Base-by-base conservation (phyloP, 345 rosid species). In the Eutrema yunnanense region DNA sequence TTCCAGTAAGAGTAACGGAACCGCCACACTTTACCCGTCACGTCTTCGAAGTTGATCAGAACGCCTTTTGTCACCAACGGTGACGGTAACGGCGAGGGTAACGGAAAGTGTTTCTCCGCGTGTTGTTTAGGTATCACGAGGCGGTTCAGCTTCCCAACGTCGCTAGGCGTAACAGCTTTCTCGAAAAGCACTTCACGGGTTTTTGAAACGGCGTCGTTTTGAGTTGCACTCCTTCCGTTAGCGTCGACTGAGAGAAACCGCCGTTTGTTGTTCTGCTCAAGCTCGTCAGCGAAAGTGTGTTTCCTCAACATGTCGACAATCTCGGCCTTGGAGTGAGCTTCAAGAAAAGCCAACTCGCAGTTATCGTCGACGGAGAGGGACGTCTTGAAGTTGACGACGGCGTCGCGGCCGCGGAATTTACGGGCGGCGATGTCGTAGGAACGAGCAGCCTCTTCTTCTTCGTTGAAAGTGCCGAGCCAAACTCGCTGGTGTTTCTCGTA, bases 1-100 rank as follows among this genome's bases (percentile, higher is more conserved):
- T 90, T 93, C 98, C 98, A 93, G 71, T 93, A 93, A 0, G 98
- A 93, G 74, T 93, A 90, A 75, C 98, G 81, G 60, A 93, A 93
- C 73, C 98, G 58, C 98, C 98, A 94, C 34, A 91, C 91, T 78
- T 86, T 91, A 1, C 97, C 95, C 0, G 79, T 77, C 0, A 73
- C 67, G 46, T 94, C 98, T 75, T 89, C 90, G 26, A 94, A 86
- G 75, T 91, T 91, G 12, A 91, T 75, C 51, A 91, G 69, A 34
- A 86, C 46, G 2, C 96, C 98, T 73, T 87, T 90, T 1, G 76
- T 78, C 40, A 57, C 72, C 26, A 82, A 60, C 53, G 27, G 36
- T 34, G 64, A 56, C 49, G 7, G 13, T 46, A 41, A 33, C 48
- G 6, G 9, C 36, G 42, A 62, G 71, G 79, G 83, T 53, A 81